Evolutionary conservation across 73 alveolate species (phyloP).

Genomic region (Loxodes magnus): DNA sequence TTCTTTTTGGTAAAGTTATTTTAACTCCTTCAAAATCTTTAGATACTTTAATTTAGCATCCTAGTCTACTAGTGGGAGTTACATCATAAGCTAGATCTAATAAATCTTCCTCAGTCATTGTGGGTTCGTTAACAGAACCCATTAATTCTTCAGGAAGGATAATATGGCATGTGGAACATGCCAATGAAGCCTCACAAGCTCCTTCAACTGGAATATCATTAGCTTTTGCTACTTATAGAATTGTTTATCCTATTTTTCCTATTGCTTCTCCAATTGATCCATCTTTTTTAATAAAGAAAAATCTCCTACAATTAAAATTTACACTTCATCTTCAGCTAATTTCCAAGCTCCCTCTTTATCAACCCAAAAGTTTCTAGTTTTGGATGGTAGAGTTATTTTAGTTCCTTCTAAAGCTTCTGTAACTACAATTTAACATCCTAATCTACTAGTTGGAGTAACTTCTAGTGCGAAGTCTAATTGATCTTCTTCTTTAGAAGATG

Average conservation of each 20-base stretch:
- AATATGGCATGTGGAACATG: slow-evolving; percentile 86
- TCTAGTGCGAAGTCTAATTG: slow-evolving; percentile 79
- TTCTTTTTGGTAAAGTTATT: slow-evolving; percentile 52
- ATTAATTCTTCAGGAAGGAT: slow-evolving; percentile 42
- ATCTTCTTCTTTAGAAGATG: slow-evolving; percentile 76
- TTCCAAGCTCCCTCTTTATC: too few relatives aligned
- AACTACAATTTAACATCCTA: slow-evolving; percentile 66
- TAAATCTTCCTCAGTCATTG: slow-evolving; percentile 73
- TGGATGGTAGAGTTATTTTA: slow-evolving; percentile 49
- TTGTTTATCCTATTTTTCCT: slow-evolving; percentile 50
- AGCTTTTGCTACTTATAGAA: slow-evolving; percentile 57
- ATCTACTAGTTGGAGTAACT: slow-evolving; percentile 63
- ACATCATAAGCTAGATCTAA: slow-evolving; percentile 78
- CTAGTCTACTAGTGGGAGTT: slow-evolving; percentile 74
- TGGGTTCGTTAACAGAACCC: slow-evolving; percentile 38
- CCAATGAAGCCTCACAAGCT: slow-evolving; percentile 70
- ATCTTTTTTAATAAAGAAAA: slow-evolving; percentile 21
- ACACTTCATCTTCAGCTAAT: too few relatives aligned
- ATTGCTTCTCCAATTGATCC: slow-evolving; percentile 28
- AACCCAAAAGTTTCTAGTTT: slow-evolving; percentile 52
- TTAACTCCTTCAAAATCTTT: slow-evolving; percentile 44
- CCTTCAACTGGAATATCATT: slow-evolving; percentile 71
- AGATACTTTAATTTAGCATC: slow-evolving; percentile 56
- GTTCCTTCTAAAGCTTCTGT: slow-evolving; percentile 47
- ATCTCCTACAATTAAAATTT: not conserved